Evolutionary conservation across 2,329 filamentous ascomycete genomes (phyloP).

Genomic region (Teratosphaeria viscida): DNA sequence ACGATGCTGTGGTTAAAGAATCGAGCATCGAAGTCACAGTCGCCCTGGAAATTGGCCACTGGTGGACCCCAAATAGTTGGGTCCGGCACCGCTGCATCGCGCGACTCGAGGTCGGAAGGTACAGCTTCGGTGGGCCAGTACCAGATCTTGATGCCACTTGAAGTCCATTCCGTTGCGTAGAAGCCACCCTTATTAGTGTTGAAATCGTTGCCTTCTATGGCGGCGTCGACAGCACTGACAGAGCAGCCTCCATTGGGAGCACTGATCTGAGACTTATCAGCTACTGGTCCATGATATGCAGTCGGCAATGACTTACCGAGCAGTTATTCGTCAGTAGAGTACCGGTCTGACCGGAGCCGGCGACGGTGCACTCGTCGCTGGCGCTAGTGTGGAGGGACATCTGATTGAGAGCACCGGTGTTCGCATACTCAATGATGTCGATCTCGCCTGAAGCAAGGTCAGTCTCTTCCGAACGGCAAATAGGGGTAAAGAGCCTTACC

Average conservation of each 20-base stretch:
- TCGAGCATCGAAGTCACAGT: slow-evolving; percentile 25
- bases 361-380: slow-evolving; percentile 29
- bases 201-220: slow-evolving; percentile 37
- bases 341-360: slow-evolving; percentile 31
- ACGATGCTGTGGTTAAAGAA: slow-evolving; percentile 27
- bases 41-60: slow-evolving; percentile 46
- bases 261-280: slow-evolving; percentile 20
- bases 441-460: slow-evolving; percentile 28
- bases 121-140: slow-evolving; percentile 62
- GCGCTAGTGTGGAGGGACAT: slow-evolving; percentile 31
- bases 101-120: slow-evolving; percentile 45
- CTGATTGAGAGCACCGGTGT: slow-evolving; percentile 15
- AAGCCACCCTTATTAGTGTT: slow-evolving; percentile 36
- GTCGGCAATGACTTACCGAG: slow-evolving; percentile 29
- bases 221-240: slow-evolving; percentile 7
- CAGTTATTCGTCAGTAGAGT: slow-evolving; percentile 41
- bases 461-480: neutral
- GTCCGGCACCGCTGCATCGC: slow-evolving; percentile 50
- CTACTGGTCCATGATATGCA: neutral
- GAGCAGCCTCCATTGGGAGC: slow-evolving; percentile 32
- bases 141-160: slow-evolving; percentile 61
- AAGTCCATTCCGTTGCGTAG: slow-evolving; percentile 54
- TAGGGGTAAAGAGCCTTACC: slow-evolving; percentile 30
- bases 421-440: slow-evolving; percentile 38
- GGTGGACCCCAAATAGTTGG: slow-evolving; percentile 43